phyloP scores from a whole-genome alignment of 2,329 filamentous ascomycete genomes.

The Alternaria brassicicola region DNA sequence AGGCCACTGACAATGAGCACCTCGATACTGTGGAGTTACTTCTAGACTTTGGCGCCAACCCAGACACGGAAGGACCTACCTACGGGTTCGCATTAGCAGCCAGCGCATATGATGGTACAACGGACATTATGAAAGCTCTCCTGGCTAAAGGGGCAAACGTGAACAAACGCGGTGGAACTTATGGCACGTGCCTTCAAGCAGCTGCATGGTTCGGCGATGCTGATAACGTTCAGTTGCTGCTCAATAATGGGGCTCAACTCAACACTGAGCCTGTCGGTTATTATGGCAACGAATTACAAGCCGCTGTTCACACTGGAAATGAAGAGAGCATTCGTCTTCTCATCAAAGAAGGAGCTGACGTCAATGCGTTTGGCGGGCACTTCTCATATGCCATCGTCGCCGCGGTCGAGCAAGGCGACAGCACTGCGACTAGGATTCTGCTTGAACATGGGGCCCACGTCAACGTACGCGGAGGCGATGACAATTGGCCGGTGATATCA shows the following conservation, averaged over 20 bases:
- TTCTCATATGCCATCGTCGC: conserved; percentile 27
- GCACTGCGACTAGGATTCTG: conserved; percentile 16
- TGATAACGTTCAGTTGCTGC: conserved; percentile 28
- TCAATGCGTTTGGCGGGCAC: conserved; percentile 25
- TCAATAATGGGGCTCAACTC: conserved; percentile 28
- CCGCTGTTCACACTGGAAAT: conserved; percentile 24
- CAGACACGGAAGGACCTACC: conserved; percentile 28
- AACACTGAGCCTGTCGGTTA: conserved; percentile 26
- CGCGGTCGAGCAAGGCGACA: conserved; percentile 22
- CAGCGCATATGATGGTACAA: conserved; percentile 30
- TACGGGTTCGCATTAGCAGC: conserved; percentile 31
- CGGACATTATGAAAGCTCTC: conserved; percentile 23
- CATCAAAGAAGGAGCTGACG: conserved; percentile 25
- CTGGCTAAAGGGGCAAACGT: conserved; percentile 28
- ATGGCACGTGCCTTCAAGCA: conserved; percentile 30
- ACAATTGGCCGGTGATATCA: conserved; percentile 26
- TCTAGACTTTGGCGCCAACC: conserved; percentile 24
- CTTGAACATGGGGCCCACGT: conserved; percentile 28
- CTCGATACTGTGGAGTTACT: conserved; percentile 28
- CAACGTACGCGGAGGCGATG: conserved; percentile 28
- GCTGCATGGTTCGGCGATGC: conserved; percentile 22
- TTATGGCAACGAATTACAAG: conserved; percentile 31
- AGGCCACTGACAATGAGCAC: conserved; percentile 28
- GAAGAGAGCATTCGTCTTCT: conserved; percentile 25
- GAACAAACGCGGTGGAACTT: conserved; percentile 28